Evolutionary conservation across 2,329 filamentous ascomycete species (phyloP), one percentile per base, ranked within the genome.

Genomic region (Fusarium udum): DNA sequence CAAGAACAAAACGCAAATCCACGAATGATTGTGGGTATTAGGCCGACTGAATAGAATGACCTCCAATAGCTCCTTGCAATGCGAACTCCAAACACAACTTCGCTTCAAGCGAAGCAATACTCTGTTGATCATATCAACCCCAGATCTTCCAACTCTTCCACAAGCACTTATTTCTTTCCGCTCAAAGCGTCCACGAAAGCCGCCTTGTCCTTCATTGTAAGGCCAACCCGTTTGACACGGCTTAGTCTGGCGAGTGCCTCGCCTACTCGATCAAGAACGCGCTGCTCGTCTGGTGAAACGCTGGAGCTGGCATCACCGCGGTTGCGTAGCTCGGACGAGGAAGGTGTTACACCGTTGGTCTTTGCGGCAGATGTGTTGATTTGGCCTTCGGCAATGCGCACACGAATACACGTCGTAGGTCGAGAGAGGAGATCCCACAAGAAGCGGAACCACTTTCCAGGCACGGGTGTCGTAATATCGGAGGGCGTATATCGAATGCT

Each of bases 401-500:
- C 95, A 31, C 95, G 91, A 77, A 99, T 95, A 77, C 91, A 95
- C 74, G 97, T 96, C 3, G 93, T 97, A 2, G 95, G 93, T 53
- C 92, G 90, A 48, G 92, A 93, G 39, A 97, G 90, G 14, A 98
- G 85, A 60, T 92, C 92, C 95, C 95, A 99, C 14, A 98, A 79
- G 80, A 98, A 98, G 4, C 84, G 84, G 11, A 88, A 58, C 81
- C 93, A 95, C 34, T 88, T 87, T 18, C 92, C 91, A 0, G 96
- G 95, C 0, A 99, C 85, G 0, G 96, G 95, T 0, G 96, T 98
- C 1, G 95, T 97, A 66, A 98, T 91, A 80, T 98, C 95, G 9
- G 92, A 88, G 0, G 95, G 93, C 0, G 94, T 93, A 82, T 98
- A 99, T 59, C 95, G 91, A 71, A 99, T 86, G 81, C 92, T 97